Conservation (phyloP, 2,329 filamentous ascomycete genomes). For the Cercospora berteroae region DNA sequence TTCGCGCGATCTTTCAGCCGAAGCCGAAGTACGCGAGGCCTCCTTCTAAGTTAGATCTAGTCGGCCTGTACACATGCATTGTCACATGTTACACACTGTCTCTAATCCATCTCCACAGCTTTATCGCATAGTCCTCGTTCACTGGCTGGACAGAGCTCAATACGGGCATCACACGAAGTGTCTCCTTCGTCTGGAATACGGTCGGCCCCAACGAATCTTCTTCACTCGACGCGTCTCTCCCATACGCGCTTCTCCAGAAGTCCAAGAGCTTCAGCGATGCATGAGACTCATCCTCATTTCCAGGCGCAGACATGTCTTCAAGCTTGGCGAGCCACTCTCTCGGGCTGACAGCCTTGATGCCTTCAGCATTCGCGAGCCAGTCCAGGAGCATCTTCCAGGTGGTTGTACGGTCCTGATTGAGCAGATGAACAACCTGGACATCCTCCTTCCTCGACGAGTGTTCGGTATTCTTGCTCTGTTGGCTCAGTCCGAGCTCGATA, state of each 20-base stretch:
- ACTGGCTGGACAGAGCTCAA: conserved; percentile 43
- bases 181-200: neutral
- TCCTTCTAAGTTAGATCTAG: neutral
- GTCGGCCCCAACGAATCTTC: neutral
- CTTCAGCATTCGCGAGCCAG: conserved; percentile 43
- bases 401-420: neutral
- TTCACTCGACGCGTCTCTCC: neutral
- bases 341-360: conserved; percentile 44
- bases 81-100: conserved; percentile 26
- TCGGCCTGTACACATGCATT: neutral
- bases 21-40: neutral
- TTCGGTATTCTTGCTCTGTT: conserved; percentile 20
- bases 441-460: conserved; percentile 44
- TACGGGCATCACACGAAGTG: conserved; percentile 33
- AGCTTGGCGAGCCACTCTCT: conserved; percentile 46
- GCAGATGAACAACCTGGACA: conserved; percentile 21
- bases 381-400: conserved; percentile 48
- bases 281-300: conserved; percentile 46
- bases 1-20: neutral
- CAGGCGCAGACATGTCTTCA: conserved; percentile 30
- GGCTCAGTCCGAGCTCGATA: conserved; percentile 36
- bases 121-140: conserved; percentile 45
- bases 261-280: conserved; percentile 50
- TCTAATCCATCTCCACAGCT: conserved; percentile 46
- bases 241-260: conserved; percentile 51